Conservation (phyloP, 2,329 filamentous ascomycete genomes). For the Ophiocordyceps robertsii region DNA sequence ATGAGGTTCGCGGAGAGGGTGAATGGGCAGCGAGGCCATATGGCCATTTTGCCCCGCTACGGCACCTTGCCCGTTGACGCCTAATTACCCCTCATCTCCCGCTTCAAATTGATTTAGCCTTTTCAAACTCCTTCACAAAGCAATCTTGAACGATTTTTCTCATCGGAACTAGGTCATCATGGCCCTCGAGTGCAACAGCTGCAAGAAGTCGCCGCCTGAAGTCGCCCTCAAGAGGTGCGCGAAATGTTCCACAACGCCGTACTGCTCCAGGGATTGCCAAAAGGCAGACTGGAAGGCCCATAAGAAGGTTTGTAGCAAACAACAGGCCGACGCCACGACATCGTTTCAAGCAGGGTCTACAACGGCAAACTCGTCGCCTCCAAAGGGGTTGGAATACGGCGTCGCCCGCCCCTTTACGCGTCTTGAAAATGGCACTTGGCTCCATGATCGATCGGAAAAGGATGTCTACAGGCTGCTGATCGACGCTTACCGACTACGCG, state of each 20-base stretch:
- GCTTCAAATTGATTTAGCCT: no score
- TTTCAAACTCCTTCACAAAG: no score
- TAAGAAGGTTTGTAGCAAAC: constrained; percentile 26
- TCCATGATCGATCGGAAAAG: constrained; percentile 26
- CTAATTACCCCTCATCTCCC: no score
- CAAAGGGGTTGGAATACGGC: no score
- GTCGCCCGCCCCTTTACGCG: constrained; percentile 26
- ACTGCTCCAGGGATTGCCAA: constrained; percentile 40
- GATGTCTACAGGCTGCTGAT: constrained; percentile 32
- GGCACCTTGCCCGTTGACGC: no score
- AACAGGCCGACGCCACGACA: constrained; percentile 4
- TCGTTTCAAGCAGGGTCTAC: no score
- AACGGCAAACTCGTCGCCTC: no score
- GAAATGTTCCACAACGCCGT: constrained; percentile 30
- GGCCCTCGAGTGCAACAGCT: constrained; percentile 12
- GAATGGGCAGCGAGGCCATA: no score
- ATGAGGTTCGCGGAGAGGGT: no score
- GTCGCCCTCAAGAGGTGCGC: constrained; percentile 25
- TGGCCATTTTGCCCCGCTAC: no score
- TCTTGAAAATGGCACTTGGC: constrained; percentile 25
- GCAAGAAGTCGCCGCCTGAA: constrained; percentile 13
- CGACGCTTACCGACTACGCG: constrained; percentile 33
- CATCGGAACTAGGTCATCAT: neutral
- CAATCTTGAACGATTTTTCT: no score
- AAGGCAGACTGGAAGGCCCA: constrained; percentile 36